phyloP scores from a whole-genome alignment of 257 asterid species.

The Fraxinus excelsior region DNA sequence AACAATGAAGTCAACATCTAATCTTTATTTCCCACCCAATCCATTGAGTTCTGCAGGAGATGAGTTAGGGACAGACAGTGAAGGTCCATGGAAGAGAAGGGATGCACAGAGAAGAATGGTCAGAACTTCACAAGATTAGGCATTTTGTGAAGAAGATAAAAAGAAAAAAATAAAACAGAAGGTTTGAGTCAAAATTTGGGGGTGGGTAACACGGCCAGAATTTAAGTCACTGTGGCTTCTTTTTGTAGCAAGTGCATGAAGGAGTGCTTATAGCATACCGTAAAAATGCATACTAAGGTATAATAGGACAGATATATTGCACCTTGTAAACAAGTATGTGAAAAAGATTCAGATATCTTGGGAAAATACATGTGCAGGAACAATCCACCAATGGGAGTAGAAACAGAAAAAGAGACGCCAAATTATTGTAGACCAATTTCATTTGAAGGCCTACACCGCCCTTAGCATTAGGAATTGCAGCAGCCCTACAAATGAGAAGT shows the following conservation, averaged over 20 bases:
- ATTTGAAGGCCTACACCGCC: slow-evolving; percentile 77
- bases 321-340: slow-evolving; percentile 81
- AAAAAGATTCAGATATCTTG: slow-evolving; percentile 60
- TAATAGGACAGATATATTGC: slow-evolving; percentile 14
- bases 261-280: not conserved
- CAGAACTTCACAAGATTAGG: not conserved
- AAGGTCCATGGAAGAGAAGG: not conserved
- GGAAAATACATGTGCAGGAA: slow-evolving; percentile 65
- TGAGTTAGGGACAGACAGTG: not conserved
- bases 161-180: not conserved
- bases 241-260: not conserved
- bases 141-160: not conserved
- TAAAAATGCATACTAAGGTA: too few species aligned
- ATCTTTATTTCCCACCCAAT: not conserved
- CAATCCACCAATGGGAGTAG: slow-evolving; percentile 80
- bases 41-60: not conserved
- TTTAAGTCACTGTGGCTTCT: not conserved
- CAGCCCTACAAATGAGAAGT: slow-evolving; percentile 54
- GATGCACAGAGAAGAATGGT: not conserved
- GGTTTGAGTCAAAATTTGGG: not conserved
- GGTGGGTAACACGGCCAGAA: not conserved
- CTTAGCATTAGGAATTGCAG: slow-evolving; percentile 77
- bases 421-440: slow-evolving; percentile 74
- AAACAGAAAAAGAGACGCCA: slow-evolving; percentile 65
- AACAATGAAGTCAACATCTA: not conserved